Base-by-base conservation (phyloP, 129 eudicot genomes). In the Silybum marianum region DNA sequence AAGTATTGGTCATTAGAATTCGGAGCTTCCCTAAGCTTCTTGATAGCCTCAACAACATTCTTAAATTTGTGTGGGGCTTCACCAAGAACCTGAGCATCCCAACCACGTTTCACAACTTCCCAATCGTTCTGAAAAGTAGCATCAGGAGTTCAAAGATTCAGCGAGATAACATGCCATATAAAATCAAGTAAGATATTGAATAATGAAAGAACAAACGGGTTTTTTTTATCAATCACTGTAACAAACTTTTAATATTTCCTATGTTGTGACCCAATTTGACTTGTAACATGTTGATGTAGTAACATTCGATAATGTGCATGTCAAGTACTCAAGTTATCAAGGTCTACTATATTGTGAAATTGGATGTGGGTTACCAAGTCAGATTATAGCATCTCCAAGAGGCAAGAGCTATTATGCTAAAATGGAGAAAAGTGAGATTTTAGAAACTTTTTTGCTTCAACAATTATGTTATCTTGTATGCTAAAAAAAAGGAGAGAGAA, bases 71-170 rank as follows among this genome's bases (percentile, higher is more conserved):
- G 83, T n/a, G 97, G 98, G 30, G 98, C 95, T 83, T 94, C 98
- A 39, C 97, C 98, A 62, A 94, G 97, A 63, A 94, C 98, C 75
- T 94, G 98, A 38, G 98, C 97, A 77, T 94, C 95, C 98, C 98
- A 94, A 24, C 98, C 98, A 12, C 98, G 93, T 81, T 94, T 94
- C 25, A 94, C 92, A 72, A 94, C 97, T 32, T 81, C 87, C 98
- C 98, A 94, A 24, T 94, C 98, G 51, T 94, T 94, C 98, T 94
- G 82, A 82, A 39, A 88, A 9, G n/a, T 77, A 71, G 68, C 28
- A 30, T 14, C 66, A 82, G 0, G 9, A 51, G 58, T 71, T 71
- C 18, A 58, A 11, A 18, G 28, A 71, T 23, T 13, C 9, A 19
- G 58, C 16, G 0, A 11, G 7, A 16, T 16, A 51, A 8, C 4